Conservation (phyloP, 2,329 filamentous ascomycete species). For the Colletotrichum siamense region DNA sequence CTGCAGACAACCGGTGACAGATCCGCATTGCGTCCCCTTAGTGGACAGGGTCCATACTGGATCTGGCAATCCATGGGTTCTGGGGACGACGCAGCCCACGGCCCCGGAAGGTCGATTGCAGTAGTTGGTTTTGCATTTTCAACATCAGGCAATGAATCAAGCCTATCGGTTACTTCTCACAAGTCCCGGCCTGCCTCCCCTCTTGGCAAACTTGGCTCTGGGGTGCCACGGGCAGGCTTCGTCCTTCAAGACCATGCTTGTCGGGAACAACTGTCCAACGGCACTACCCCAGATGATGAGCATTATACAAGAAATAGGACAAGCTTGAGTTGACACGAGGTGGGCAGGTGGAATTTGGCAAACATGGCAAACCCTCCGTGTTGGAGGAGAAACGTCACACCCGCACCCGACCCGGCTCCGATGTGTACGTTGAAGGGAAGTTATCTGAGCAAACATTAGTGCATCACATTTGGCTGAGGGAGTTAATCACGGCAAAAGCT, state of each 20-base stretch:
- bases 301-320: not conserved
- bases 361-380: conserved; percentile 6
- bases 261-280: not conserved
- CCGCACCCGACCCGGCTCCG: conserved; percentile 1
- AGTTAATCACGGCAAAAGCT: not conserved
- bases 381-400: not conserved
- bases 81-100: not conserved
- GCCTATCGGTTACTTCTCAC: not conserved
- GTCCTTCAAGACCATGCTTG: not conserved
- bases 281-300: not conserved
- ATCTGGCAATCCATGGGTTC: not conserved
- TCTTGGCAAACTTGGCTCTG: not conserved
- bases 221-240: not conserved
- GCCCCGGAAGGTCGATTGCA: not conserved
- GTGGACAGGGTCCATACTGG: not conserved
- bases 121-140: not conserved
- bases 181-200: not conserved
- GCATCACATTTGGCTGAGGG: not conserved
- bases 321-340: not conserved
- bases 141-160: not conserved
- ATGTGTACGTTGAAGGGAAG: not conserved
- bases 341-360: not conserved
- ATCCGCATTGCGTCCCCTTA: not conserved
- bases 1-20: not conserved
- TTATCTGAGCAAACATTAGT: not conserved